These are phyloP conservation scores for Monosporozyma aquatica DNA, from an alignment of 805 yeast species.

Conservation along the genomic window DNA sequence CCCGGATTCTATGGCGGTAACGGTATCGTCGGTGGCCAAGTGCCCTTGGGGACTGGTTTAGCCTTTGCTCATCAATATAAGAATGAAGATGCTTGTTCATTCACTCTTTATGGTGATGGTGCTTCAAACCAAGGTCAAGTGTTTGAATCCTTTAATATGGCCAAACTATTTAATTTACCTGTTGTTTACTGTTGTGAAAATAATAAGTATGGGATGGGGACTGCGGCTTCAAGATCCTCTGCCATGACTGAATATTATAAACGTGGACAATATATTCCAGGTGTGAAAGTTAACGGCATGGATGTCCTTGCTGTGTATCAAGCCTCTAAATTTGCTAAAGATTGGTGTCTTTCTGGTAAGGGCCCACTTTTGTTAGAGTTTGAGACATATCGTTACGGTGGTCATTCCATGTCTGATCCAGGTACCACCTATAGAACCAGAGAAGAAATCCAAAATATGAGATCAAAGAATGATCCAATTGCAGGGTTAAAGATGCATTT, in stretches of 20 bases:
- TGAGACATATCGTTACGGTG: slow-evolving; percentile 99
- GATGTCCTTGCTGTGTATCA: slow-evolving; percentile 91
- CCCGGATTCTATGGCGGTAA: slow-evolving; percentile 97
- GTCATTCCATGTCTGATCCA: slow-evolving; percentile 99
- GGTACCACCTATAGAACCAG: slow-evolving; percentile 99
- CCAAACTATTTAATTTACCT: slow-evolving; percentile 96
- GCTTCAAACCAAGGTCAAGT: slow-evolving; percentile 99
- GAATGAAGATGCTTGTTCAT: slow-evolving; percentile 71
- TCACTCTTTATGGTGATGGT: slow-evolving; percentile 95
- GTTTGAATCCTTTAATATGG: slow-evolving; percentile 97
- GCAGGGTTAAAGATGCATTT: slow-evolving; percentile 87
- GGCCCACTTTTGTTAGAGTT: slow-evolving; percentile 95
- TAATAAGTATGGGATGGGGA: slow-evolving; percentile 99
- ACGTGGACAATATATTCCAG: slow-evolving; percentile 99
- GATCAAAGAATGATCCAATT: slow-evolving; percentile 96
- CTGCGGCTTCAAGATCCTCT: slow-evolving; percentile 92
- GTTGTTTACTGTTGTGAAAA: slow-evolving; percentile 94
- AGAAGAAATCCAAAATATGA: slow-evolving; percentile 99
- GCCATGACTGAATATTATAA: slow-evolving; percentile 95
- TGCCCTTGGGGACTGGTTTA: slow-evolving; percentile 94
- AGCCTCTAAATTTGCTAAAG: slow-evolving; percentile 94
- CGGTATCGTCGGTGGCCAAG: slow-evolving; percentile 99
- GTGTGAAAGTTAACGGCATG: slow-evolving; percentile 98
- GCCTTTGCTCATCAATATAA: slow-evolving; percentile 97
- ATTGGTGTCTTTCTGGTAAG: slow-evolving; percentile 86